Conservation (phyloP, 805 yeast species). For the Candida ulmi region DNA sequence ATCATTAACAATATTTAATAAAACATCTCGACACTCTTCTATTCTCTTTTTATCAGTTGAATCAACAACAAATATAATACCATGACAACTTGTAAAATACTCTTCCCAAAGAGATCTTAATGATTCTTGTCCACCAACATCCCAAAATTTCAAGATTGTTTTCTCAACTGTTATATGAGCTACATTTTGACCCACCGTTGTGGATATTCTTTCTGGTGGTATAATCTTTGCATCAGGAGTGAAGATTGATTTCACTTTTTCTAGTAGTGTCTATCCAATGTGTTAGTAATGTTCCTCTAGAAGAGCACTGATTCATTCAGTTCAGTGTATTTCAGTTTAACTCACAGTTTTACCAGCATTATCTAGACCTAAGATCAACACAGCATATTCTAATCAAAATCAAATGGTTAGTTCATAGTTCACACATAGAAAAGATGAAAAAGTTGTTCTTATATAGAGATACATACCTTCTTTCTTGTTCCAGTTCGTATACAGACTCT, state of each 20-base stretch:
- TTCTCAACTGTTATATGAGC: slow-evolving; percentile 34
- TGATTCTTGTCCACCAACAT: slow-evolving; percentile 91
- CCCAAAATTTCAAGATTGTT: slow-evolving; percentile 76
- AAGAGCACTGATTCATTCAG: too few relatives aligned
- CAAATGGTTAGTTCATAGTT: background rate
- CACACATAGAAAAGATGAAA: too few relatives aligned
- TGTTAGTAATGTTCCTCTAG: slow-evolving; percentile 32
- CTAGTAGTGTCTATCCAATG: slow-evolving; percentile 46
- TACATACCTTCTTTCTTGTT: slow-evolving; percentile 49
- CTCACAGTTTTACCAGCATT: slow-evolving; percentile 86
- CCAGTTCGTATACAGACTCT: slow-evolving; percentile 53
- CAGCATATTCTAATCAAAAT: slow-evolving; percentile 56
- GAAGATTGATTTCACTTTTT: slow-evolving; percentile 54
- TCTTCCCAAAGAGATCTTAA: slow-evolving; percentile 82
- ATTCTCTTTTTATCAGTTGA: slow-evolving; percentile 80
- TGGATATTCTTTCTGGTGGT: slow-evolving; percentile 63
- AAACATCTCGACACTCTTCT: slow-evolving; percentile 71
- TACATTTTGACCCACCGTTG: slow-evolving; percentile 93
- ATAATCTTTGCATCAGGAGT: slow-evolving; percentile 38
- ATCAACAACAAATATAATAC: slow-evolving; percentile 87
- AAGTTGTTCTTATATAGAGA: too few relatives aligned
- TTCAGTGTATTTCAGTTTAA: slow-evolving; percentile 25
- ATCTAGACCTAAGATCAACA: slow-evolving; percentile 83
- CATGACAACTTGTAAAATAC: slow-evolving; percentile 83
- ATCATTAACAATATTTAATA: slow-evolving; percentile 48